These are phyloP conservation scores for Aegilops speltoides DNA, from an alignment of 176 grass and related monocot species.

Conservation along the genomic window DNA sequence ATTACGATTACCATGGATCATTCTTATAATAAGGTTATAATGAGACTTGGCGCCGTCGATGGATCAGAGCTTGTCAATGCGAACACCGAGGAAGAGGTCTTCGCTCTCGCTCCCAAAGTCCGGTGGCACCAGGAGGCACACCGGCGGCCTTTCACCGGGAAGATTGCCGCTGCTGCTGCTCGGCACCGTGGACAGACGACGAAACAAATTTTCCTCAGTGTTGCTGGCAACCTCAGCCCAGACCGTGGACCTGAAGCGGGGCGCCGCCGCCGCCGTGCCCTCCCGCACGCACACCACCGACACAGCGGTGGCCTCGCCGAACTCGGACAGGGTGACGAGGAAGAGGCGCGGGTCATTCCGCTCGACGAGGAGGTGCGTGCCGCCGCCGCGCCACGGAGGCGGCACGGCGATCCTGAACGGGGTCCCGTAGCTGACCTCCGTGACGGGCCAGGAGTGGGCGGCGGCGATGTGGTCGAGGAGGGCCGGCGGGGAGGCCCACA, in stretches of 20 bases:
- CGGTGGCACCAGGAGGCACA: background rate
- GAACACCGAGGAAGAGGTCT: background rate
- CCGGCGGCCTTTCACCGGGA: background rate
- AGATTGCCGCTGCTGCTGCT: background rate
- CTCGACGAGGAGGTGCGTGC: background rate
- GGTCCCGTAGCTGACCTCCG: background rate
- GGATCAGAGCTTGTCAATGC: background rate
- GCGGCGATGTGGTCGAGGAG: background rate
- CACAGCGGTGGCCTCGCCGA: background rate
- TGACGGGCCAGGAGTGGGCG: background rate
- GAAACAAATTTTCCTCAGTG: background rate
- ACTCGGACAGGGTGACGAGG: background rate
- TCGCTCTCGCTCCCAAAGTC: background rate
- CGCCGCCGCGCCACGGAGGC: background rate
- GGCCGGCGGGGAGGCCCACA: background rate
- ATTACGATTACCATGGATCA: too few species aligned
- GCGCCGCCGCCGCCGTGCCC: background rate
- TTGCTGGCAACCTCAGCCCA: background rate
- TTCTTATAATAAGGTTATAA: too few species aligned
- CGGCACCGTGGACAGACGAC: background rate
- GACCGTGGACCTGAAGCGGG: background rate
- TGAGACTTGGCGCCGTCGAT: too few species aligned
- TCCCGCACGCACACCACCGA: background rate
- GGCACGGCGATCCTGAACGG: background rate
- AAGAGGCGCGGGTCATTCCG: background rate